Evolutionary conservation across 768 basidiomycete species (phyloP).

Genomic region (Cystofilobasidium ferigula): DNA sequence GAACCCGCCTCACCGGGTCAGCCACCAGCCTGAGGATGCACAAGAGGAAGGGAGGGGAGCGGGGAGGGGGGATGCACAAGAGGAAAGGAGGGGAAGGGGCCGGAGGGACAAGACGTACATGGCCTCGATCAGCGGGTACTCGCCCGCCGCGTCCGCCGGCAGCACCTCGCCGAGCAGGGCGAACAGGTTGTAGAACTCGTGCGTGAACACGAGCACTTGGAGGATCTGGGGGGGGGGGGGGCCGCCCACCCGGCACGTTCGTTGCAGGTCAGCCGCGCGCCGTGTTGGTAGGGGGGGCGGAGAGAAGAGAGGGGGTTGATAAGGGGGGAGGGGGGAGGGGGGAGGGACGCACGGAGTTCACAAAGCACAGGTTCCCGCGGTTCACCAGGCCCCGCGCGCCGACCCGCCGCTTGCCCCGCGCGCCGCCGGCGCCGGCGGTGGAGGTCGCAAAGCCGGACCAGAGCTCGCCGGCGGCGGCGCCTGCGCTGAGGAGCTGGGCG

Average conservation of each 20-base stretch:
- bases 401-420: too few relatives aligned
- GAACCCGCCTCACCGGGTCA: too few relatives aligned
- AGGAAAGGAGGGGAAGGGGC: not conserved
- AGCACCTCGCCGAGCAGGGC: conserved; percentile 54
- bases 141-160: conserved; percentile 39
- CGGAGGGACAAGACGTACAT: conserved; percentile 37
- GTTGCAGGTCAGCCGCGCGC: too few relatives aligned
- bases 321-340: not conserved
- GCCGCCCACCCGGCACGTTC: too few relatives aligned
- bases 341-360: conserved; percentile 54
- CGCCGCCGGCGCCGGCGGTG: not conserved
- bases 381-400: conserved; percentile 74
- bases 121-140: conserved; percentile 42
- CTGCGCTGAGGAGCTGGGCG: conserved; percentile 9
- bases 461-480: conserved; percentile 12
- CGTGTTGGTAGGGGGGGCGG: too few relatives aligned
- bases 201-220: conserved; percentile 77
- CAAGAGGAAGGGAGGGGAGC: not conserved
- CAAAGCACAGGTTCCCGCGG: conserved; percentile 95
- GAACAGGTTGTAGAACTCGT: conserved; percentile 73
- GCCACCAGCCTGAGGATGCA: conserved; percentile 31
- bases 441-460: not conserved
- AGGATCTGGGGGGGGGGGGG: conserved; percentile 46
- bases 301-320: not conserved
- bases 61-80: not conserved